Evolutionary conservation across 1,139 yeast genomes (phyloP).

Genomic region (Blastobotrys capitulatus): DNA sequence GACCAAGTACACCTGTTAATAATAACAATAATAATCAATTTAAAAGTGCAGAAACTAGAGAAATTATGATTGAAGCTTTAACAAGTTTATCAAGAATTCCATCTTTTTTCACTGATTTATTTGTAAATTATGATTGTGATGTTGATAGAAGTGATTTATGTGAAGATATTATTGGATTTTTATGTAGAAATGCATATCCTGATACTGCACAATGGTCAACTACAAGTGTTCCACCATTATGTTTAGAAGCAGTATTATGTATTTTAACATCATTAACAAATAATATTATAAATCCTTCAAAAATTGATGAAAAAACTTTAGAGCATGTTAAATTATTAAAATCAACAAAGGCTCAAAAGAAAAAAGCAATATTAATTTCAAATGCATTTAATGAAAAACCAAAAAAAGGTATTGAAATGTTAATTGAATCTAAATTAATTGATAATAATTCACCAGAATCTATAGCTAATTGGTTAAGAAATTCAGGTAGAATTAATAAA

Average conservation of each 20-base stretch:
- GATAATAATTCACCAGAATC: conserved; percentile 49
- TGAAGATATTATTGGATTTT: conserved; percentile 58
- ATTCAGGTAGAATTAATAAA: conserved; percentile 78
- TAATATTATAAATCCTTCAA: conserved; percentile 33
- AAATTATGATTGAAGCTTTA: conserved; percentile 75
- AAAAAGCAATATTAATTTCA: conserved; percentile 69
- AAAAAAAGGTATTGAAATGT: conserved; percentile 59
- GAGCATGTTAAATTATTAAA: conserved; percentile 23
- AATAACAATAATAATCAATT: background rate
- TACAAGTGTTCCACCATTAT: conserved; percentile 86
- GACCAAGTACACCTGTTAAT: conserved; percentile 10
- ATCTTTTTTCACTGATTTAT: conserved; percentile 66
- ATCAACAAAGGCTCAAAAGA: conserved; percentile 50
- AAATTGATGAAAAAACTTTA: conserved; percentile 12
- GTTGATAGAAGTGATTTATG: conserved; percentile 80
- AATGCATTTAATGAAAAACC: conserved; percentile 74
- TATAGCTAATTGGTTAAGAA: conserved; percentile 70
- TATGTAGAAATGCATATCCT: conserved; percentile 73
- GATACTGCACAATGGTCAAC: conserved; percentile 74
- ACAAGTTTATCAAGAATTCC: conserved; percentile 78
- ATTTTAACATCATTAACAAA: conserved; percentile 60
- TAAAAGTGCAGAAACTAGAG: conserved; percentile 52
- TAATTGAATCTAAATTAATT: conserved; percentile 62
- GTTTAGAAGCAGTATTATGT: conserved; percentile 79
- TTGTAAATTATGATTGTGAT: conserved; percentile 86